Base-by-base conservation (phyloP, 768 basidiomycete species). In the Podaxis sp. region DNA sequence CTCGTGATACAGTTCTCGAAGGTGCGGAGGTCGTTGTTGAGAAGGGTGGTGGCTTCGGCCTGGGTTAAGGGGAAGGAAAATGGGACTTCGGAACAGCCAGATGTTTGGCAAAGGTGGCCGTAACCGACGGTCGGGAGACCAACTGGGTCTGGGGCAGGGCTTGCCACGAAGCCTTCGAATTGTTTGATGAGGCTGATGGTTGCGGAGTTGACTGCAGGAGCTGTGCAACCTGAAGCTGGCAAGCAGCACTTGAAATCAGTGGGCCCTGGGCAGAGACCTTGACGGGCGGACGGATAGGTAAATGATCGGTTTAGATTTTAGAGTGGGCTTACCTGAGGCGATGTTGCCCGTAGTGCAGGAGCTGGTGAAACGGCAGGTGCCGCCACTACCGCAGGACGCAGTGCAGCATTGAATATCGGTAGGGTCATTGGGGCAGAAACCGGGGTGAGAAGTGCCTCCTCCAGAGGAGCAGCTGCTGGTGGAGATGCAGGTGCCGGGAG, bases 91-190 rank as follows among this genome's bases (percentile, higher is more conserved):
- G 67, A 60, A 66, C 76, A 77, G 30, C 71, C 69, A 13, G 64
- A 68, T 22, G 63, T 69, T 46, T 71, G 57, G 67, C 76, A 77
- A 28, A 73, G 69, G 60, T 77, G 76, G 6, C 75, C 75, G 63
- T 71, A 77, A 17, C 76, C 76, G 51, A 75, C 76, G 26, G 75
- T 77, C 3, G 74, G 74, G 48, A 77, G 68, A 13, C 73, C 74
- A 9, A 76, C 72, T 44, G 76, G 76, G 64, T 77, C 76, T 22
- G 75, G 76, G 12, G 68, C 68, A 11, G 76, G 76, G 17, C 65
- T 64, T n/a, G 72, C 36, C 22, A 77, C 76, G 65, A 77, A 77
- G 19, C 75, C 74, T 70, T 76, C 75, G 54, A 70, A 75, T 22
- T 59, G 19, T 52, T 76, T 74, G 65, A 76, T 74, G 36, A 73